Evolutionary conservation across 1,284 basidiomycete genomes (phyloP).

Genomic region (Rhodofomes roseus): DNA sequence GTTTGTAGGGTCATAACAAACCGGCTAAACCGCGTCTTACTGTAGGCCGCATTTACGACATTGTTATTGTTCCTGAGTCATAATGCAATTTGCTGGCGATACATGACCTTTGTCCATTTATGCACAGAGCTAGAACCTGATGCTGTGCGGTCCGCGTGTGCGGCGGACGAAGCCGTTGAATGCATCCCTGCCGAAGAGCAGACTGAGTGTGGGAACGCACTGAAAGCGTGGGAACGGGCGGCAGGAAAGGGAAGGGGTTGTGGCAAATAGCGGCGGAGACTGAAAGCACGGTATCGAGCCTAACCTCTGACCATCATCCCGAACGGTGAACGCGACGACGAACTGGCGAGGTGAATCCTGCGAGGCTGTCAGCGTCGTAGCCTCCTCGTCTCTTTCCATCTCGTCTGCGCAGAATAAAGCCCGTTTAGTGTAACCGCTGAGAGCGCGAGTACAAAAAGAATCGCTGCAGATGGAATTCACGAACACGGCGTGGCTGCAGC

Average conservation of each 20-base stretch:
- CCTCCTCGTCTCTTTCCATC: constrained; percentile 30
- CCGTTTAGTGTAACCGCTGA: constrained; percentile 44
- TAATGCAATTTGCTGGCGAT: neutral
- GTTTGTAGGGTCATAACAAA: constrained; percentile 19
- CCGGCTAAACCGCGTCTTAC: constrained; percentile 8
- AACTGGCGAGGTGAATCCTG: constrained; percentile 26
- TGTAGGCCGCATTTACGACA: constrained; percentile 9
- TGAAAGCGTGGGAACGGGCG: constrained; percentile 17
- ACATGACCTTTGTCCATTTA: neutral
- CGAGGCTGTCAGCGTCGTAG: constrained; percentile 18
- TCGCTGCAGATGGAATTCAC: constrained; percentile 48
- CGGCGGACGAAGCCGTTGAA: neutral
- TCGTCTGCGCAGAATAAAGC: constrained; percentile 49
- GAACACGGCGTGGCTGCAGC: constrained; percentile 55
- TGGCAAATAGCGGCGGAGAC: constrained; percentile 20
- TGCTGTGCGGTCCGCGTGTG: neutral
- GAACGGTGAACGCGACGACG: constrained; percentile 24
- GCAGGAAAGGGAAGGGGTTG: constrained; percentile 9
- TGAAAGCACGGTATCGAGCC: constrained; percentile 22
- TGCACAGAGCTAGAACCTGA: neutral
- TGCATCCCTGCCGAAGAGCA: neutral
- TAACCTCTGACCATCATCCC: constrained; percentile 29
- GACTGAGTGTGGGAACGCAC: constrained; percentile 5
- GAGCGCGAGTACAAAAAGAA: constrained; percentile 43
- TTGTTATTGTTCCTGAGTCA: constrained; percentile 5